Percentiles rank a stretch among this genome's conserved stretches.
phyloP scores from a whole-genome alignment of 2,329 filamentous ascomycete species.

The Cercospora beticola region DNA sequence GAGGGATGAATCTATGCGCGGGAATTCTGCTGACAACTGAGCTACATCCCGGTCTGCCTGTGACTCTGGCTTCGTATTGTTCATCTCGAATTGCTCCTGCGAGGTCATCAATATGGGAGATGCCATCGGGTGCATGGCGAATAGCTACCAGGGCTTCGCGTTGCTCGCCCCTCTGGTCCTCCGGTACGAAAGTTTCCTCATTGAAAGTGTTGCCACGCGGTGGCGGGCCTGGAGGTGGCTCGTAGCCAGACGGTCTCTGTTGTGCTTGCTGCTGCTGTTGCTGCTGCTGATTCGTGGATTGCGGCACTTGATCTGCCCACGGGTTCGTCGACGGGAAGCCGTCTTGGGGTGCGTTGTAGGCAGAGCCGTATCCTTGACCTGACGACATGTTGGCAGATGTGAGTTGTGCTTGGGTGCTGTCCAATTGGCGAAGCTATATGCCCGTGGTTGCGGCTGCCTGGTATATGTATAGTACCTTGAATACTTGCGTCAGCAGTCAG shows the following conservation, averaged over 20 bases:
- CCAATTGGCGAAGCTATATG: neutral
- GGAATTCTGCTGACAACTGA: constrained; percentile 45
- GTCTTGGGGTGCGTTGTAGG: constrained; percentile 13
- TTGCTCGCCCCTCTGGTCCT: constrained; percentile 40
- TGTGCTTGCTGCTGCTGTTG: constrained; percentile 16
- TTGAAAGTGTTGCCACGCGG: constrained; percentile 32
- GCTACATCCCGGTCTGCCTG: constrained; percentile 46
- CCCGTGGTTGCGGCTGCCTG: neutral
- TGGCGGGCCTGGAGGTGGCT: constrained; percentile 23
- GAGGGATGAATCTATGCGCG: constrained; percentile 45
- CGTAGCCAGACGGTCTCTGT: constrained; percentile 14
- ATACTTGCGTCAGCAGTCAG: neutral
- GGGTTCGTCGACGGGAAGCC: constrained; percentile 21
- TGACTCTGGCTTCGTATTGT: constrained; percentile 37
- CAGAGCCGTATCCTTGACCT: constrained; percentile 20
- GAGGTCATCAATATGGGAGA: neutral
- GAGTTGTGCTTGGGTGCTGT: neutral
- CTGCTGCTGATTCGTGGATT: constrained; percentile 3
- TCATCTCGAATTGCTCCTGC: constrained; percentile 47
- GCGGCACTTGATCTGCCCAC: constrained; percentile 23
- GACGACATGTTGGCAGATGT: constrained; percentile 12
- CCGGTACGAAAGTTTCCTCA: constrained; percentile 42
- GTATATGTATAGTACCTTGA: neutral
- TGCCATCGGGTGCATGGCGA: neutral
- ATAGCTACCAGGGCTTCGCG: constrained; percentile 36